Evolutionary conservation across 257 asterid species (phyloP), one percentile per base, ranked within the genome.

Genomic region (Nicotiana attenuata): DNA sequence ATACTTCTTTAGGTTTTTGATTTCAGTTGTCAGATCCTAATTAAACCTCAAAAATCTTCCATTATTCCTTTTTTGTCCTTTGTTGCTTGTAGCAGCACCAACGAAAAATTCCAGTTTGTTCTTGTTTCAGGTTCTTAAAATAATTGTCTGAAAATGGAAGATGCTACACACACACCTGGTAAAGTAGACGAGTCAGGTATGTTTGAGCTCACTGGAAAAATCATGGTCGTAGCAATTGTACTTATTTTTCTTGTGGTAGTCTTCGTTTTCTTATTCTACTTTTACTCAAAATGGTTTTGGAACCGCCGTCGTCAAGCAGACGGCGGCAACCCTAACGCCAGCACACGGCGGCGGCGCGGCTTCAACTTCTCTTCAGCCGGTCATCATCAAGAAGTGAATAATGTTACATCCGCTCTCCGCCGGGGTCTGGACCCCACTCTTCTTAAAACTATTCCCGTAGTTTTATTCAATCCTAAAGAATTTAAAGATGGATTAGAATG

Each of bases 201-300:
- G 75, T 65, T 92, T 29, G 97, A 92, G 88, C 81, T 91, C 57
- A 92, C 91, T 1, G 97, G 95, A 26, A 92, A 87, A 83, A 85
- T 96, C 79, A 89, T 92, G 93, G 88, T 92, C 83, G 92, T 84
- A 24, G 93, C 92, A 10, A 84, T 89, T 1, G 81, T 92, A 9
- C 83, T 91, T 56, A 91, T 96, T 77, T 87, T 91, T 76, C 87
- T 92, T 0, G 94, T 94, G 7, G 85, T 94, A 2, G 83, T 87
- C 61, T 82, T 90, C 14, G 90, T 94, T 14, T 94, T 92, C 82
- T 88, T 89, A 78, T 87, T 94, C 65, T 94, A 94, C 65, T 86
- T 92, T 68, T 94, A 92, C 85, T 91, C 97, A 88, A 94, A 88
- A 83, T 90, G 96, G 93, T 92, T 85, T 88, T 89, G 92, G 92